These are phyloP conservation scores for Detonula confervacea DNA, from an alignment of 352 stramenopile species.

Conservation along the genomic window DNA sequence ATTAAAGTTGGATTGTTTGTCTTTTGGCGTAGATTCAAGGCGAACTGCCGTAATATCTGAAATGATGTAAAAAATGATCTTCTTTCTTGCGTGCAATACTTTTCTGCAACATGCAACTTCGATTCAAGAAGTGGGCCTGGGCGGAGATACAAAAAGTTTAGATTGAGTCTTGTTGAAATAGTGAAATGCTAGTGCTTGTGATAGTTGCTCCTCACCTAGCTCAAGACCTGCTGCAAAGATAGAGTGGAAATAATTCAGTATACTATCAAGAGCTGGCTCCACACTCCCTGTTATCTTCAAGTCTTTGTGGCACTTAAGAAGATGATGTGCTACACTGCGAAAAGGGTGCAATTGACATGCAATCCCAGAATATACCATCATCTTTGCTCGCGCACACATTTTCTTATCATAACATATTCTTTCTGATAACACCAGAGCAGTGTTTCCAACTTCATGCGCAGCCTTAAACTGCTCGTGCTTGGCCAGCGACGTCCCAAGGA, in stretches of 20 bases:
- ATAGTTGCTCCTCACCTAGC: too few species aligned
- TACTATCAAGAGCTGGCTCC: too few species aligned
- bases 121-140: conserved; percentile 1
- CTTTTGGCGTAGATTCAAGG: not conserved
- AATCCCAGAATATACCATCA: not conserved
- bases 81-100: not conserved
- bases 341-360: conserved; percentile 8
- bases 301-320: conserved; percentile 24
- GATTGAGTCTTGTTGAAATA: too few species aligned
- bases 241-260: too few species aligned
- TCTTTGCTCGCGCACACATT: conserved; percentile 1
- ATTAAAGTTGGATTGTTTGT: not conserved
- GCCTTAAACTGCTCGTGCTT: conserved; percentile 19
- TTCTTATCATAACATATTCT: conserved; percentile 17
- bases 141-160: too few species aligned
- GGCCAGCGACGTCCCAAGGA: not conserved
- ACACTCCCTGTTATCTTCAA: too few species aligned
- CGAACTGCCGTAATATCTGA: not conserved
- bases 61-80: not conserved
- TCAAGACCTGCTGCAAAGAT: too few species aligned
- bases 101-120: not conserved
- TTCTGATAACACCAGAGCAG: not conserved
- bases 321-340: not conserved
- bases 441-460: conserved; percentile 9
- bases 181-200: too few species aligned